phyloP scores from a whole-genome alignment of 148 eudicot genomes.

The Persicaria maculosa region DNA sequence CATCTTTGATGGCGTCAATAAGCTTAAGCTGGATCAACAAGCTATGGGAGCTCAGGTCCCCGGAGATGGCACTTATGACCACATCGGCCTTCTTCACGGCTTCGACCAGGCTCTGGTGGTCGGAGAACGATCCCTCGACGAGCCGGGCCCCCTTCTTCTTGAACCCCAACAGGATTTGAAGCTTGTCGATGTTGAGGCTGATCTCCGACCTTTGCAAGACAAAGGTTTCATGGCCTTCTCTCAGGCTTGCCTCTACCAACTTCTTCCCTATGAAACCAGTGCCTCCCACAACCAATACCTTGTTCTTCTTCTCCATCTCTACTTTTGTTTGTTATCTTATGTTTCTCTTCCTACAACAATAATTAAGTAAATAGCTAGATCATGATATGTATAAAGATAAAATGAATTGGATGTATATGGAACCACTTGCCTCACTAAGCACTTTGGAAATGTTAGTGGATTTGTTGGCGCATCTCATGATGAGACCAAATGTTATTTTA shows the following conservation, averaged over 20 bases:
- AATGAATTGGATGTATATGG: too few relatives aligned
- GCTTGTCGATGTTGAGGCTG: conserved; percentile 5
- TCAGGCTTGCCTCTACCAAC: conserved; percentile 1
- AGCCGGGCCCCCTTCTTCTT: conserved; percentile 9
- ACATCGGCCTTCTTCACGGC: neutral
- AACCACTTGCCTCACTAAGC: too few relatives aligned
- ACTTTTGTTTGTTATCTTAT: neutral
- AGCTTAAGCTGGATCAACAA: neutral
- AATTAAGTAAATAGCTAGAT: too few relatives aligned
- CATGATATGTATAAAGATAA: too few relatives aligned
- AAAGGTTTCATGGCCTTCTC: conserved; percentile 2
- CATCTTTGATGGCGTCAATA: conserved; percentile 6
- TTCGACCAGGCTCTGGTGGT: conserved; percentile 1
- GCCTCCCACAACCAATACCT: conserved; percentile 5
- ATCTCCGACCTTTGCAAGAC: neutral
- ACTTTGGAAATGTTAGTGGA: too few relatives aligned
- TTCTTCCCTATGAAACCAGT: conserved; percentile 3
- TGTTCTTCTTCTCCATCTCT: neutral
- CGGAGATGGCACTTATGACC: conserved; percentile 6
- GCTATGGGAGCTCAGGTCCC: neutral
- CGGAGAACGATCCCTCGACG: conserved; percentile 6
- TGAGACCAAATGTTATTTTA: too few relatives aligned
- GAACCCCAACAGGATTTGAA: conserved; percentile 3
- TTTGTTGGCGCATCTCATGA: too few relatives aligned
- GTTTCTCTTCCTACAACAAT: neutral